Evolutionary conservation across 2,329 filamentous ascomycete genomes (phyloP), one percentile per base, ranked within the genome.

Genomic region (Lecanicillium sp.): DNA sequence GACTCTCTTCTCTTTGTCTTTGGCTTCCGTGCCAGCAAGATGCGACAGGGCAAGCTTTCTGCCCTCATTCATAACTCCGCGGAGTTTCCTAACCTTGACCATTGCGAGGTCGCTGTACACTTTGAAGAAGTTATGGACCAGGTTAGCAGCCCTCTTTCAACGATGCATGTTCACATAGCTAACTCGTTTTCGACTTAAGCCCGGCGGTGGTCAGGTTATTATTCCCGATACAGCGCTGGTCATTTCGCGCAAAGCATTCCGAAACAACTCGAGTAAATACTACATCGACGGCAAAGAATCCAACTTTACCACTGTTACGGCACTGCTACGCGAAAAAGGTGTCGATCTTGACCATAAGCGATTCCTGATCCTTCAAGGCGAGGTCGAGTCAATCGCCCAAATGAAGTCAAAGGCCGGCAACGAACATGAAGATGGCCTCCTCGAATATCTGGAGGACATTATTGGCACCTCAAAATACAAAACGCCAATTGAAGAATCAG

Each of bases 391-490:
- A 0, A 98, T 98, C 56, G 90, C 92, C 6, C 92, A 96, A 62
- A 98, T 98, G 92, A 98, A 98, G 63, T 74, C 94, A 14, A 98
- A 98, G 60, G 92, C 94, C 4, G 81, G 75, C 30, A 90, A 86
- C 51, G 92, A 98, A 58, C 90, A 96, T 54, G 92, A 98, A 44
- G 92, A 98, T 53, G 92, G 92, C 11, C 74, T 98, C 4, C 71
- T 98, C 14, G 92, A 98, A 59, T 98, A 98, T 48, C 76, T 98
- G 0, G 92, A 98, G 59, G 92, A 98, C 54, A 98, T 98, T 45
- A 96, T 98, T 51, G 92, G 94, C 45, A 98, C 92, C 0, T 96
- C 92, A 5, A 95, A 95, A 58, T 98, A 98, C 68, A 98, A 98
- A 65, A 77, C 84, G 0, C 90, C 92, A 0, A 98, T 98, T 46